Evolutionary conservation across 305 asterid species (phyloP).

Genomic region (Rubia occidens): DNA sequence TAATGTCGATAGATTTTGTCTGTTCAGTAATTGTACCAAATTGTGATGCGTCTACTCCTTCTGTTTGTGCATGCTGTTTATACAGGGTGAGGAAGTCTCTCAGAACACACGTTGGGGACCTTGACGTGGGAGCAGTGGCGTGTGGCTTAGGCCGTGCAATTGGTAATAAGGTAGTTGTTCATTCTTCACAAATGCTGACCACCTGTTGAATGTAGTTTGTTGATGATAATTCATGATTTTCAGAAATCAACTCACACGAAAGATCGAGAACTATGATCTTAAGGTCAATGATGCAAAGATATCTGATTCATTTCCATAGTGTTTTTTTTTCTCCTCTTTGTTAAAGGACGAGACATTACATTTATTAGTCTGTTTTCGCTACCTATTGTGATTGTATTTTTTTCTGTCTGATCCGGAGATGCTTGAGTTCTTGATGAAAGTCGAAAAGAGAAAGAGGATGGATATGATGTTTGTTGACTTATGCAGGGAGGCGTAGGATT

Average conservation of each 20-base stretch:
- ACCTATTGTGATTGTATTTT: neutral
- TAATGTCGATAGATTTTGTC: neutral
- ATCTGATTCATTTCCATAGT: neutral
- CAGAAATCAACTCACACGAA: neutral
- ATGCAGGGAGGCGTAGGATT: constrained; percentile 91
- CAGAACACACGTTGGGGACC: constrained; percentile 79
- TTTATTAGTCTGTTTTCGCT: neutral
- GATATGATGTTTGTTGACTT: neutral
- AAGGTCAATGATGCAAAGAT: neutral
- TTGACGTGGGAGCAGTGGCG: constrained; percentile 87
- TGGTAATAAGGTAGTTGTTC: constrained; percentile 69
- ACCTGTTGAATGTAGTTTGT: neutral
- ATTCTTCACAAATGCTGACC: neutral
- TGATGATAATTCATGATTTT: neutral
- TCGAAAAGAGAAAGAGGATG: neutral
- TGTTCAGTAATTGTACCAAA: neutral
- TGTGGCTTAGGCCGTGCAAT: constrained; percentile 97
- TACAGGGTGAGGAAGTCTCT: constrained; percentile 79
- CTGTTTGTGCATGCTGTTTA: constrained; percentile 6
- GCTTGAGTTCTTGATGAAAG: too few relatives aligned
- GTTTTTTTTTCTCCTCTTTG: neutral
- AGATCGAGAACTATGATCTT: neutral
- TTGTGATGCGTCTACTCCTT: constrained; percentile 7
- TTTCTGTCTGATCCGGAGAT: too few relatives aligned
- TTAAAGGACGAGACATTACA: neutral